Conservation (phyloP, 352 stramenopile species). For the Globisporangium ultimum region DNA sequence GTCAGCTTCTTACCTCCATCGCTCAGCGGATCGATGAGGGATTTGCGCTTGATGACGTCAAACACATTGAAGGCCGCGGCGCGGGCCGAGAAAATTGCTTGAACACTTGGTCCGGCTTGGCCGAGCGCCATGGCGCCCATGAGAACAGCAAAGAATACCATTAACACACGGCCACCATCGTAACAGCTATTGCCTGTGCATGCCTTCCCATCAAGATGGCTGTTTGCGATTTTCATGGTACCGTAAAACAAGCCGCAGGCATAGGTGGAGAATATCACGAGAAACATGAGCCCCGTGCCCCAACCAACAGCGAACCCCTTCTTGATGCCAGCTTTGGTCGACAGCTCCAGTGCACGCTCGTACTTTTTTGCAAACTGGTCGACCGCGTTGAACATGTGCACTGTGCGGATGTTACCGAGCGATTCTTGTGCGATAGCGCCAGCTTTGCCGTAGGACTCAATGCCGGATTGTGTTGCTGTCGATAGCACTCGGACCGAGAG, state of each 20-base stretch:
- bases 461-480: conserved; percentile 36
- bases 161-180: conserved; percentile 40
- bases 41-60: conserved; percentile 37
- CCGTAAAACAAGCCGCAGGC: conserved; percentile 80
- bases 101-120: conserved; percentile 32
- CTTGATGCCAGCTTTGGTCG: conserved; percentile 42
- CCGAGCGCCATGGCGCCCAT: conserved; percentile 35
- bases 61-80: conserved; percentile 46
- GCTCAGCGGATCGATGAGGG: conserved; percentile 40
- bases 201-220: conserved; percentile 28
- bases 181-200: conserved; percentile 30
- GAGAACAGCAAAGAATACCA: conserved; percentile 59
- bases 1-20: conserved; percentile 23
- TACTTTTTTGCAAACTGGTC: conserved; percentile 62
- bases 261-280: conserved; percentile 68
- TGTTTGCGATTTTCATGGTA: conserved; percentile 55
- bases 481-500: conserved; percentile 60
- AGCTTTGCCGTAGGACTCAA: conserved; percentile 66
- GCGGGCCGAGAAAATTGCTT: conserved; percentile 33
- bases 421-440: conserved; percentile 69
- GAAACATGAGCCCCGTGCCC: conserved; percentile 65
- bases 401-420: conserved; percentile 67
- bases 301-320: conserved; percentile 49
- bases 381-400: conserved; percentile 79
- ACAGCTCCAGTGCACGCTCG: conserved; percentile 33